Base-by-base conservation (phyloP, 495 filamentous ascomycete species). In the Lepidopterella palustris region DNA sequence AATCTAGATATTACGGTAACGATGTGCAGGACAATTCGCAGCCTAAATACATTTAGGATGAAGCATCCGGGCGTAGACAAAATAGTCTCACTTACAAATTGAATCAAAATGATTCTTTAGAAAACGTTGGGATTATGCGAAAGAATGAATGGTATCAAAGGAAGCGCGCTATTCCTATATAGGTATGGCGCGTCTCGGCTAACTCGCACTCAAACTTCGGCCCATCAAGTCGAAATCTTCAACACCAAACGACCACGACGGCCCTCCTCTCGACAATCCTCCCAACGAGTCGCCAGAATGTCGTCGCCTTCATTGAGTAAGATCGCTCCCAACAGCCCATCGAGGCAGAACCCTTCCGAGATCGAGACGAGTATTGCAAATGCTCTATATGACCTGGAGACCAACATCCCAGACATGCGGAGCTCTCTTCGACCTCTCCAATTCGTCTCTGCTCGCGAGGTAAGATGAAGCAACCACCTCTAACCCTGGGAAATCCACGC, bases 301-400 rank as follows among this genome's bases (percentile, higher is more conserved):
- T 77, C 74, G 71, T 66, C 69, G 75, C 82, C 87, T 80, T 80
- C 87, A 72, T 79, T 93, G 76, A 92, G 92, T 86, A 97, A 97
- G 89, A 97, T 98, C 77, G 91, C 92, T 74, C 77, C 84, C 68
- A 97, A 90, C 83, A 95, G 89, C 82, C 87, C 92, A 47, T 96
- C 92, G 74, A 85, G 91, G 80, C 81, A 86, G 75, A 89, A 84
- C 76, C 93, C 93, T 64, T 93, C 89, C 61, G 93, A 98, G 83
- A 83, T 96, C 67, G 93, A 98, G 88, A 84, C 80, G 72, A 87
- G 76, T 79, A 93, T 98, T 74, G 92, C 93, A 73, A 85, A 83
- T 77, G 93, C 92, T 79, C 87, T 98, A 63, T 95, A 87, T 80
- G 93, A 98, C 68, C 86, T 98, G 74, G 93, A 98, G 88, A 89